These are phyloP conservation scores for Gloeopeniophorella convolvens DNA, from an alignment of 768 basidiomycete species.

Conservation along the genomic window DNA sequence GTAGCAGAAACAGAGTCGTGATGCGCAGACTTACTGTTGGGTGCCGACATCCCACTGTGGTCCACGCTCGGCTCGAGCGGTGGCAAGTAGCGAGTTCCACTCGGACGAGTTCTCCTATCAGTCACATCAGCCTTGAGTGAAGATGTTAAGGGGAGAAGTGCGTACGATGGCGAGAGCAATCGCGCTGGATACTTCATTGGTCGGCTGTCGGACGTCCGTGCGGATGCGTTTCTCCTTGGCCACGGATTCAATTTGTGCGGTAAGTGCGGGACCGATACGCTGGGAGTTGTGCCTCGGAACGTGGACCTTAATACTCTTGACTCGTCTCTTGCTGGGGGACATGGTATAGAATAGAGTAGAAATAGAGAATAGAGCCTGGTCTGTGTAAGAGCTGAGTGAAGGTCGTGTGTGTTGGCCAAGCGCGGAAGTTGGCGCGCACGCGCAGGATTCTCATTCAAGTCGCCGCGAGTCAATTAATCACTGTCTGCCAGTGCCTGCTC, in stretches of 20 bases:
- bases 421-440: too few relatives aligned
- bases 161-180: slow-evolving; percentile 63
- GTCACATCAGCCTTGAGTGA: background rate
- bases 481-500: too few relatives aligned
- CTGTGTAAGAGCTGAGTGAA: too few relatives aligned
- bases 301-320: slow-evolving; percentile 50
- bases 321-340: slow-evolving; percentile 51
- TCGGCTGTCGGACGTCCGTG: slow-evolving; percentile 59
- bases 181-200: slow-evolving; percentile 41
- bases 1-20: background rate
- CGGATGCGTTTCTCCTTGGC: slow-evolving; percentile 43
- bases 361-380: too few relatives aligned
- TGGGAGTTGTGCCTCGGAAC: slow-evolving; percentile 76
- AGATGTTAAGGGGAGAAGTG: background rate
- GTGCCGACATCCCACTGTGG: slow-evolving; percentile 88
- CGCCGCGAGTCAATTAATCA: too few relatives aligned
- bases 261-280: slow-evolving; percentile 57
- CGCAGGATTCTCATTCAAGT: too few relatives aligned
- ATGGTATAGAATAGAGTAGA: too few relatives aligned
- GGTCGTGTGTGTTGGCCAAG: too few relatives aligned
- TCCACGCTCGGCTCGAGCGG: slow-evolving; percentile 73
- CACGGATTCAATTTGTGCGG: slow-evolving; percentile 48
- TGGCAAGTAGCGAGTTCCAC: slow-evolving; percentile 77
- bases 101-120: slow-evolving; percentile 71
- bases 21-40: slow-evolving; percentile 55